Evolutionary conservation across 2,329 filamentous ascomycete species (phyloP), one percentile per base, ranked within the genome.

Genomic region (Ambrosiella beaveri): DNA sequence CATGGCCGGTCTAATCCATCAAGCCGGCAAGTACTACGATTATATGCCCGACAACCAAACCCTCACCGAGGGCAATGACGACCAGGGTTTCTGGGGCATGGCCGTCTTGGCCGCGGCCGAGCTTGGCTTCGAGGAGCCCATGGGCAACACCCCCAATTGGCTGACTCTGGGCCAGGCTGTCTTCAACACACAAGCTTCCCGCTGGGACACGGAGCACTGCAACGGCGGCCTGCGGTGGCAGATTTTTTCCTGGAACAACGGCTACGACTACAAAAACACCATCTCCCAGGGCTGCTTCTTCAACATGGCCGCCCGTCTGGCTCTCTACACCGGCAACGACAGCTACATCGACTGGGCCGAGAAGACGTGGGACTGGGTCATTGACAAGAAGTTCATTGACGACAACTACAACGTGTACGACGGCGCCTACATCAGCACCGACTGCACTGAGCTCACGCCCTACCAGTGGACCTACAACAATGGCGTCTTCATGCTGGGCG

Each of bases 181-280:
- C 37, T 94, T 93, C 73, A 88, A 94, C 67, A 84, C 81, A 1
- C 86, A 91, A 65, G 81, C 80, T 1, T 72, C 74, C 36, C 79
- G 86, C 41, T 93, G 86, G 88, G 86, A 90, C 62, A 73, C 68
- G 0, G 69, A 74, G 0, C 71, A 79, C 56, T 94, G 88, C 64
- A 75, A 74, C n/a, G 88, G 88, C 45, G 88, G 88, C 5, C 68
- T 93, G 55, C 79, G 85, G 62, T 91, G 86, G 86, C 88, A 95
- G 70, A 88, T 95, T 53, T 91, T 86, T 66, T 75, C 79, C 0
- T 89, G 86, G 73, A 93, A 94, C 66, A 81, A 78, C 45, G 89
- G 88, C 12, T 95, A 84, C 69, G 77, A 84, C 64, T 89, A 91
- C 75, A 93, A 82, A 65, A 82, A 82, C 61, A 75, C 79, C 1